phyloP scores from a whole-genome alignment of 1,284 basidiomycete species.

The Porodaedalea pini region DNA sequence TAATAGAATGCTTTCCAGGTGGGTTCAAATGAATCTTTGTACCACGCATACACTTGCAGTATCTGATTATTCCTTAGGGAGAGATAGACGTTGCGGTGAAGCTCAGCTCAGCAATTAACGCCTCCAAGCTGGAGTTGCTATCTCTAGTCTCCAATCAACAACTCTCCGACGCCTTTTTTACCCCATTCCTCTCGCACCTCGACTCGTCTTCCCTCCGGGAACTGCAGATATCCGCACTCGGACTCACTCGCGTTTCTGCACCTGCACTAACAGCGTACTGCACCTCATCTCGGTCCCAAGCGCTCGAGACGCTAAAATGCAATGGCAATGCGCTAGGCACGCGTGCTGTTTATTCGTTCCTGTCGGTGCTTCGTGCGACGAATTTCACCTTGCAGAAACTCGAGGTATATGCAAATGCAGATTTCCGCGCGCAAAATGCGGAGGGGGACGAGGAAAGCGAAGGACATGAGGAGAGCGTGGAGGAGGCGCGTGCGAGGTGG shows the following conservation, averaged over 20 bases:
- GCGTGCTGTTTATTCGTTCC: conserved; percentile 42
- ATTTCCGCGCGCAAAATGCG: conserved; percentile 29
- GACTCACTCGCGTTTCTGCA: conserved; percentile 44
- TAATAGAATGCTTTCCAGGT: conserved; percentile 28
- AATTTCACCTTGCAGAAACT: conserved; percentile 51
- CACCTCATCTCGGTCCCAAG: conserved; percentile 46
- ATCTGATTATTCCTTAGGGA: conserved; percentile 33
- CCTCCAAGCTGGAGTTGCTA: conserved; percentile 43
- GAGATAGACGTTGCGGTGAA: conserved; percentile 32
- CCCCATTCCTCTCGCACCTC: conserved; percentile 47
- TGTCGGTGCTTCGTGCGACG: conserved; percentile 40
- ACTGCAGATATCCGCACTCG: conserved; percentile 52
- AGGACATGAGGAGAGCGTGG: conserved; percentile 4
- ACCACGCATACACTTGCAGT: background rate
- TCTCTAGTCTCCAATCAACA: conserved; percentile 41
- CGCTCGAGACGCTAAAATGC: conserved; percentile 46
- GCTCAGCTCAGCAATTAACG: conserved; percentile 47
- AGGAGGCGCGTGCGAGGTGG: conserved; percentile 7
- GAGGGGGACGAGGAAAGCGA: background rate
- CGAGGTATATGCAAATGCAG: conserved; percentile 55
- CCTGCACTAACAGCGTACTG: conserved; percentile 48
- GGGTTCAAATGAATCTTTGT: background rate
- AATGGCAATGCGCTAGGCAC: conserved; percentile 55
- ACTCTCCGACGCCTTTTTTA: conserved; percentile 48
- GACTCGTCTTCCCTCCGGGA: conserved; percentile 46